A percentile compares a stretch with the other conserved stretches of the same genome.
Evolutionary conservation across 768 basidiomycete genomes (phyloP).

Genomic region (Hypholoma fasciculare): DNA sequence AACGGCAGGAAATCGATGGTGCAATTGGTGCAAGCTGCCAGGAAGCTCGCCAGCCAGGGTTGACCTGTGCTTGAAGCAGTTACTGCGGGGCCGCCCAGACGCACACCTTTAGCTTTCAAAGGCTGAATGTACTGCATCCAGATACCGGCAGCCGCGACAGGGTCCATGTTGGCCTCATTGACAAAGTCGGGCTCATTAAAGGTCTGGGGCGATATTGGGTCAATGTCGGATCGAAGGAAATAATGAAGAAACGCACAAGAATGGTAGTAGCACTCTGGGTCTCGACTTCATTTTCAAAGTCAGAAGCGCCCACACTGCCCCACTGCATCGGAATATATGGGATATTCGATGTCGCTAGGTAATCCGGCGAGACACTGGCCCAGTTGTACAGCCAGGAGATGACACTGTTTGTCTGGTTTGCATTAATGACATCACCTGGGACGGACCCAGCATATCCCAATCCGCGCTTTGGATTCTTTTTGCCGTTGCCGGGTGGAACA

Average conservation of each 20-base stretch:
- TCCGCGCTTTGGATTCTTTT: constrained; percentile 48
- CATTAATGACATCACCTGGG: constrained; percentile 41
- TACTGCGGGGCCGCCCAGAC: constrained; percentile 59
- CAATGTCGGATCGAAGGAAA: not conserved
- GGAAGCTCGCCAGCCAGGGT: constrained; percentile 56
- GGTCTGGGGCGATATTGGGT: constrained; percentile 32
- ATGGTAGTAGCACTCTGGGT: constrained; percentile 49
- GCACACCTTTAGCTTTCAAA: constrained; percentile 46
- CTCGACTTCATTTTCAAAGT: constrained; percentile 36
- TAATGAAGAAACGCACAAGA: constrained; percentile 34
- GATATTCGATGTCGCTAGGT: constrained; percentile 42
- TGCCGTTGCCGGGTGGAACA: constrained; percentile 16
- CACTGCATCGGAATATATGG: constrained; percentile 57
- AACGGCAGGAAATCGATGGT: constrained; percentile 50
- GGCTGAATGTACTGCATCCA: constrained; percentile 64
- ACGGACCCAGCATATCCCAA: constrained; percentile 40
- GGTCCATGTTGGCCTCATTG: constrained; percentile 45
- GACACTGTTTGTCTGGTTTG: constrained; percentile 43
- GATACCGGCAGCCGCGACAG: constrained; percentile 45
- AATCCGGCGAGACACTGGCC: constrained; percentile 45
- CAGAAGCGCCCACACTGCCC: constrained; percentile 41
- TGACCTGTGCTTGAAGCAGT: constrained; percentile 51
- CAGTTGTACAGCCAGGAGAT: constrained; percentile 56
- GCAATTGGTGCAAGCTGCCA: constrained; percentile 50
- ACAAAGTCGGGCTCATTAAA: constrained; percentile 58